These are phyloP conservation scores for Amorphotheca resinae DNA, from an alignment of 495 filamentous ascomycete species.

Conservation along the genomic window DNA sequence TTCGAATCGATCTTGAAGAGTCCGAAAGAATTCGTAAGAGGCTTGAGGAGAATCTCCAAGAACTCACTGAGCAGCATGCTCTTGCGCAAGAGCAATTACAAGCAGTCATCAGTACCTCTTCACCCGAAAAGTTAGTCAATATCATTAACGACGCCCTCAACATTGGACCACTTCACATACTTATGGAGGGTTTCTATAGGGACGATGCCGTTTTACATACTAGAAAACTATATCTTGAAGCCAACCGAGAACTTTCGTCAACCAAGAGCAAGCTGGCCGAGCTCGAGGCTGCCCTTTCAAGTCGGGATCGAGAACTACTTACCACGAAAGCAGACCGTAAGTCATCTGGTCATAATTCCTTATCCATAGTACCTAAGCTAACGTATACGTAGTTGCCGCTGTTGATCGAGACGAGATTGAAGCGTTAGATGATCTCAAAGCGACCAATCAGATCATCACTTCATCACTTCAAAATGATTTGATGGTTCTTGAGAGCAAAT, in stretches of 20 bases:
- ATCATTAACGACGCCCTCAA: constrained; percentile 16
- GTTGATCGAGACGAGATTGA: constrained; percentile 34
- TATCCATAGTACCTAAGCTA: constrained; percentile 13
- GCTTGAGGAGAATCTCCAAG: constrained; percentile 33
- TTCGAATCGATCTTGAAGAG: constrained; percentile 36
- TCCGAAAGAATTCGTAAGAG: constrained; percentile 25
- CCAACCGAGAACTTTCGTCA: constrained; percentile 21
- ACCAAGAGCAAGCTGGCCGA: constrained; percentile 27
- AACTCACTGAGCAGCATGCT: constrained; percentile 36
- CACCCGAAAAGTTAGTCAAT: constrained; percentile 36
- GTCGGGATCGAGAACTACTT: constrained; percentile 34
- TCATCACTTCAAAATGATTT: constrained; percentile 38
- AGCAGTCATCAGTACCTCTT: constrained; percentile 31
- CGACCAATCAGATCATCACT: constrained; percentile 38
- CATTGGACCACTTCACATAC: constrained; percentile 24
- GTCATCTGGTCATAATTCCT: constrained; percentile 1
- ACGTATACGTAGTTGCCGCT: constrained; percentile 28
- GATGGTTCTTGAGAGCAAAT: constrained; percentile 31
- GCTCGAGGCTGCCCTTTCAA: constrained; percentile 30
- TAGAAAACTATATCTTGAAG: constrained; percentile 24
- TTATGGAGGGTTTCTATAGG: constrained; percentile 29
- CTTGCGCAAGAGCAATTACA: constrained; percentile 38
- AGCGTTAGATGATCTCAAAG: constrained; percentile 38
- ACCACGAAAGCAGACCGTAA: constrained; percentile 24
- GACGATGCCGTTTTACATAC: constrained; percentile 26